These are phyloP conservation scores for Russula earlei DNA, from an alignment of 768 basidiomycete genomes.

Conservation along the genomic window DNA sequence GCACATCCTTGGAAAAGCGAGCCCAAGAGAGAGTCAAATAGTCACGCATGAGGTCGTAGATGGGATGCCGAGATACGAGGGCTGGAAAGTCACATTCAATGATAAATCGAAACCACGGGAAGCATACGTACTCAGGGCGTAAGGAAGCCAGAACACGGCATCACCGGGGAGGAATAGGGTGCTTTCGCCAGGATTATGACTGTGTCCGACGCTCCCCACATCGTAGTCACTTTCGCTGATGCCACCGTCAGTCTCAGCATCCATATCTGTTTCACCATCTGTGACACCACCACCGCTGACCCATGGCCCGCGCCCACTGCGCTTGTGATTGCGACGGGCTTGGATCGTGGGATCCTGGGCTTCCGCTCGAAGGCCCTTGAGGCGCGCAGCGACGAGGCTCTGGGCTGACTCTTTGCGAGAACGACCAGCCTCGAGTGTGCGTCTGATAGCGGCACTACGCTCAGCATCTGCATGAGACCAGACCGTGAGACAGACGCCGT, in stretches of 20 bases:
- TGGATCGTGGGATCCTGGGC: conserved; percentile 49
- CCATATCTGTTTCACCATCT: conserved; percentile 64
- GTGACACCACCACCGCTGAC: conserved; percentile 43
- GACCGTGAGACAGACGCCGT: conserved; percentile 88
- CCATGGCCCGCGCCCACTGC: conserved; percentile 62
- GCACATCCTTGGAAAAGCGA: conserved; percentile 87
- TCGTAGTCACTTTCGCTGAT: conserved; percentile 86
- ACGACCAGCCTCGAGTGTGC: conserved; percentile 70
- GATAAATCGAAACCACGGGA: conserved; percentile 4
- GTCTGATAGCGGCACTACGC: conserved; percentile 73
- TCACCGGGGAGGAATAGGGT: conserved; percentile 83
- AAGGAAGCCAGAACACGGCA: conserved; percentile 92
- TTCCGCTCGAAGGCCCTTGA: conserved; percentile 52
- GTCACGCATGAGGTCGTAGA: conserved; percentile 93
- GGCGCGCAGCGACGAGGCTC: conserved; percentile 55
- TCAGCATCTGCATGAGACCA: conserved; percentile 94
- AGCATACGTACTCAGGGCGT: conserved; percentile 64
- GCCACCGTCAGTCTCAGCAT: conserved; percentile 57
- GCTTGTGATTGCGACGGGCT: conserved; percentile 46
- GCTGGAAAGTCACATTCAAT: conserved; percentile 33
- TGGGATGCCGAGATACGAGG: conserved; percentile 83
- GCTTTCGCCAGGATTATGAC: conserved; percentile 79
- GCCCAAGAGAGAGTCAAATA: conserved; percentile 95
- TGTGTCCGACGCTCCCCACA: conserved; percentile 60
- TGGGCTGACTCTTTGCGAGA: conserved; percentile 75